Evolutionary conservation across 148 eudicot genomes (phyloP), one percentile per base, ranked within the genome.

Genomic region (Simmondsia chinensis): DNA sequence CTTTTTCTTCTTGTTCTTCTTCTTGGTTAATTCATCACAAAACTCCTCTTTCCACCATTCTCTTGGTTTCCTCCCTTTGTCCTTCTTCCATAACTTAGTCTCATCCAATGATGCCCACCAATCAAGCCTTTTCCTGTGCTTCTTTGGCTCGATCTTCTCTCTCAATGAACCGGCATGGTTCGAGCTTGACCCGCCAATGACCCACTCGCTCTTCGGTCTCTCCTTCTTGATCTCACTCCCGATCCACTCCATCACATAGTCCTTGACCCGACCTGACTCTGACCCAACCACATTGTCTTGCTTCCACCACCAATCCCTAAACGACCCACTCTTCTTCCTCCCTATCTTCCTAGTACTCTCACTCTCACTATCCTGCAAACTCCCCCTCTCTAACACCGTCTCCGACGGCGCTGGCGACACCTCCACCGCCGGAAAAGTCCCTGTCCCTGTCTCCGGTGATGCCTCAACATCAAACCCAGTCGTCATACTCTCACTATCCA

Each of bases 21-120:
- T 87, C 72, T 79, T 84, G 7, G 74, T 33, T 42, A 89, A 42
- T 46, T 89, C 97, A 20, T 89, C 95, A 37, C 97, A 84, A 21
- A 81, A 89, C 48, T 89, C 97, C 60, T 89, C 95, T 69, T 66
- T 89, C 97, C 97, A 89, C 97, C 97, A 89, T 57, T 89, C 97
- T 45, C 93, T 78, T 2, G 97, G 97, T 66, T 82, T 81, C 75
- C 87, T 52, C 42, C 26, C 29, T 25, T 51, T 73, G 60, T 80
- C 81, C 56, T 70, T 75, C 58, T 73, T 72, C 52, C 69, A 66
- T 24, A 33, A 39, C 25, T 41, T 59, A 33, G 71, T 73, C 39
- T 81, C 78, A 27, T 84, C 95, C 64, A 77, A 28, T 1, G 85
- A 72, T 15, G 43, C 64, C 95, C 95, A 80, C 95, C 95, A 84